phyloP scores from a whole-genome alignment of 306 rosid genomes.

The Lathyrus tuberosus region DNA sequence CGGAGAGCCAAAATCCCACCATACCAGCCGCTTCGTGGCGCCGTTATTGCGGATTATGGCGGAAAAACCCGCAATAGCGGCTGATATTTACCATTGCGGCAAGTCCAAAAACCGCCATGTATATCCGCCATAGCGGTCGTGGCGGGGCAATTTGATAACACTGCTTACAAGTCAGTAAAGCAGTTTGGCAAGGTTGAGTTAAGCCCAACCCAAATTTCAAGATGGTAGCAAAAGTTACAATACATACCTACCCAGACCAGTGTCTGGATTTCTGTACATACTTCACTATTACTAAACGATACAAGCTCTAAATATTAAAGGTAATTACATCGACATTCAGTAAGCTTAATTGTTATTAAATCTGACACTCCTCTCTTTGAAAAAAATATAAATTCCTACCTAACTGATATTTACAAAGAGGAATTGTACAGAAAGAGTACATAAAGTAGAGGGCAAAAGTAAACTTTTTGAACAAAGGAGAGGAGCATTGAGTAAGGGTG shows the following conservation, averaged over 20 bases:
- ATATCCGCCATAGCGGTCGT: too few relatives aligned
- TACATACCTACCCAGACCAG: neutral
- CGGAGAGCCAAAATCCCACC: too few relatives aligned
- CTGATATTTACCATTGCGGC: too few relatives aligned
- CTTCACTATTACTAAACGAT: neutral
- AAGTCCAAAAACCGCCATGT: too few relatives aligned
- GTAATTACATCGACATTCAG: neutral
- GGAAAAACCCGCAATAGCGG: too few relatives aligned
- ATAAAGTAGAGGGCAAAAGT: neutral
- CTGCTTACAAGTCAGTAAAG: too few relatives aligned
- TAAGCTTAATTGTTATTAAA: neutral
- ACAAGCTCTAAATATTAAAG: neutral
- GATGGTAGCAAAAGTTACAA: neutral
- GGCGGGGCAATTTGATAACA: too few relatives aligned
- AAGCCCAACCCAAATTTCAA: too few relatives aligned
- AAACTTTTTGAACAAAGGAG: slow-evolving; percentile 5
- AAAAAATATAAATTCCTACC: neutral
- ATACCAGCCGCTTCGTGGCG: too few relatives aligned
- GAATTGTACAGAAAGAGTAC: neutral
- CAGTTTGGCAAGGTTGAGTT: too few relatives aligned
- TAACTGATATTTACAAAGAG: neutral
- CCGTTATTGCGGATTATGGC: too few relatives aligned
- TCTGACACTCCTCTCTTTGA: neutral
- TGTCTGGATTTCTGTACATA: neutral
- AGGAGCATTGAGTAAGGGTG: neutral